phyloP scores from a whole-genome alignment of 148 eudicot species.

The Rhododendron griersonianum region DNA sequence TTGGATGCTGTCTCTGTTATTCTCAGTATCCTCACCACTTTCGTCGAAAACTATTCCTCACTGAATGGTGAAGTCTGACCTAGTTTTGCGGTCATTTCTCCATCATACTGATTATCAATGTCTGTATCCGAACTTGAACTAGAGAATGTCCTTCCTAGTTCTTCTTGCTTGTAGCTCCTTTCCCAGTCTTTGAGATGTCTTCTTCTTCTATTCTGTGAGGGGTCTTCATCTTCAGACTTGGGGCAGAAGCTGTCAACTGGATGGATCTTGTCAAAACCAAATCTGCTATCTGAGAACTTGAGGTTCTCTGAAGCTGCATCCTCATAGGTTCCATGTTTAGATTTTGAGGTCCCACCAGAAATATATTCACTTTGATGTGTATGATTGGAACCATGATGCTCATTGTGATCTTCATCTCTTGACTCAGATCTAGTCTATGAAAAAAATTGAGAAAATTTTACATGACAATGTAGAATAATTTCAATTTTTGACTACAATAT shows the following conservation, averaged over 20 bases:
- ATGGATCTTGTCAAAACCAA: background rate
- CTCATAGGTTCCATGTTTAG: background rate
- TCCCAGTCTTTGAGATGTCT: background rate
- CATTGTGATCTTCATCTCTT: conserved; percentile 24
- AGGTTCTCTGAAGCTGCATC: conserved; percentile 1
- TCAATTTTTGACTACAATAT: no score
- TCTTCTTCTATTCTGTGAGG: background rate
- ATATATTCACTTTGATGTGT: background rate
- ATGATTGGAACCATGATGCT: conserved; percentile 4
- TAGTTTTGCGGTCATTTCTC: background rate
- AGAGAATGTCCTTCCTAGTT: conserved; percentile 1
- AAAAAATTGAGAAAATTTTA: no score
- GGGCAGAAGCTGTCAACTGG: conserved; percentile 8
- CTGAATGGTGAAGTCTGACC: background rate
- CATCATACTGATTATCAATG: background rate
- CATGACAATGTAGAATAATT: no score
- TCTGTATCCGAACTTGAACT: conserved; percentile 10
- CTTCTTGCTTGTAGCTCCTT: background rate
- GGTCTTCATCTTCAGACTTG: conserved; percentile 2
- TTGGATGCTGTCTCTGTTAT: background rate
- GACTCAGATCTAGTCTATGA: conserved; percentile 25
- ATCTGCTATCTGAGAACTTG: background rate
- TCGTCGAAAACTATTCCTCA: background rate
- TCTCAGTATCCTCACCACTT: conserved; percentile 4
- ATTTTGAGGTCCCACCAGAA: conserved; percentile 7